phyloP scores from a whole-genome alignment of 2,329 filamentous ascomycete genomes.

The Fusarium nelsonii region DNA sequence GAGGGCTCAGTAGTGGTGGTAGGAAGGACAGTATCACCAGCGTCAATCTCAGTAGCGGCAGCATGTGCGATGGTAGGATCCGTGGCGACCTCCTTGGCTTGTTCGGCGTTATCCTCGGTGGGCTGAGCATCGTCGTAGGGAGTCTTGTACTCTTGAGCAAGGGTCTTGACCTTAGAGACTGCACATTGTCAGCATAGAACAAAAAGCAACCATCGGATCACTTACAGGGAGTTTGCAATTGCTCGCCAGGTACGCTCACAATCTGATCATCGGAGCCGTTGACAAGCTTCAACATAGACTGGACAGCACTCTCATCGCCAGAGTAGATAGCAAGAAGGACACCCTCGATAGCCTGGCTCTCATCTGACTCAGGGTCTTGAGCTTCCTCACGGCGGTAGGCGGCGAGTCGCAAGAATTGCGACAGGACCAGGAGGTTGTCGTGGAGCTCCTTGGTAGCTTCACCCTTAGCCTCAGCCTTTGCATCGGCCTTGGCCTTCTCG shows the following conservation, averaged over 20 bases:
- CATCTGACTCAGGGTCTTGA: conserved; percentile 72
- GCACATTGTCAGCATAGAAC: conserved; percentile 36
- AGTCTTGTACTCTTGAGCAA: conserved; percentile 65
- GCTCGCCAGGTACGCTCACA: conserved; percentile 72
- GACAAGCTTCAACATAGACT: conserved; percentile 81
- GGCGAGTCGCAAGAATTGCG: conserved; percentile 83
- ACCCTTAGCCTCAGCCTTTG: conserved; percentile 65
- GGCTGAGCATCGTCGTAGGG: conserved; percentile 53
- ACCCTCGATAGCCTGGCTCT: conserved; percentile 85
- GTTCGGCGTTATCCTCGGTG: conserved; percentile 51
- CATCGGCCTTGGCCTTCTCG: conserved; percentile 67
- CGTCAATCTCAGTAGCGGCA: conserved; percentile 75
- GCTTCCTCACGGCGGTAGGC: conserved; percentile 81
- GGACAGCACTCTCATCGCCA: conserved; percentile 79
- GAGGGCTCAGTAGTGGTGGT: conserved; percentile 52
- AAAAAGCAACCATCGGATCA: conserved; percentile 31
- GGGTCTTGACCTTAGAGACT: conserved; percentile 59
- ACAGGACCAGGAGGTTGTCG: conserved; percentile 76
- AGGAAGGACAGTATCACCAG: conserved; percentile 58
- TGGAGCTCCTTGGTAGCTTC: conserved; percentile 67
- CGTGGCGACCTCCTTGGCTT: conserved; percentile 56
- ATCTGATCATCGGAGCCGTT: conserved; percentile 77
- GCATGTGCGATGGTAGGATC: conserved; percentile 78
- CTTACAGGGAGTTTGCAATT: conserved; percentile 79
- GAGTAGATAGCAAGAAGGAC: conserved; percentile 83